Base-by-base conservation (phyloP, 2,329 filamentous ascomycete genomes). In the Bipolaris bicolor region DNA sequence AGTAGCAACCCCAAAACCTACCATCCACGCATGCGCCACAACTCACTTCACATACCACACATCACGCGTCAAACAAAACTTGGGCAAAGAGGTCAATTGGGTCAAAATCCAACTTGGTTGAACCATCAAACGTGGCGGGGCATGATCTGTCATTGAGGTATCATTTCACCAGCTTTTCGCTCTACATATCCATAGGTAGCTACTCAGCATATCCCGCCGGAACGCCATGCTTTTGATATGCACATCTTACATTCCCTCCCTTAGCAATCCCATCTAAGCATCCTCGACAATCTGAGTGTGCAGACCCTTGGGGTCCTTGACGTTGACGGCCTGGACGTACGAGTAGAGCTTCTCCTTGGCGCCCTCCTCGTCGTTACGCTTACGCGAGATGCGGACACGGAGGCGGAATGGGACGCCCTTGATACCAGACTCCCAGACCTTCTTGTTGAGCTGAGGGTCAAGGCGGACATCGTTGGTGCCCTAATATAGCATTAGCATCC, bases 271-370 rank as follows among this genome's bases (percentile, higher is more conserved):
- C 52, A 63, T 76, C 70, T 84, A 86, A 68, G 82, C 79, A 72
- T 88, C 85, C 78, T 89, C 86, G 63, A 99, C 94, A 76, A 96
- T 86, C 75, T 90, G 88, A 72, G 95, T 99, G 79, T 90, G 88
- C 74, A 99, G 90, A 82, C 95, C 94, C 91, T 97, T 98, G 82
- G 92, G 88, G 84, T 96, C 90, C 91, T 98, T 97, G 80, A 98
- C 93, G 83, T 97, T 97, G 81, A 99, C 95, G 75, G 95, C 95
- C 89, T 99, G 94, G 74, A 99, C 95, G 84, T 97, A 97, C 82
- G 90, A 95, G 90, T 98, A 99, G 71, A 99, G 89, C 88, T 96
- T 97, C 89, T 99, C 92, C 87, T 97, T 97, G 81, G 96, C 95
- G 77, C 91, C 92, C 85, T 99, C 95, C 87, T 98, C 95, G 82